A percentile compares a stretch with the other conserved stretches of the same genome.
These are phyloP conservation scores for Jaltomata sinuosa DNA, from an alignment of 257 asterid species.

Conservation along the genomic window DNA sequence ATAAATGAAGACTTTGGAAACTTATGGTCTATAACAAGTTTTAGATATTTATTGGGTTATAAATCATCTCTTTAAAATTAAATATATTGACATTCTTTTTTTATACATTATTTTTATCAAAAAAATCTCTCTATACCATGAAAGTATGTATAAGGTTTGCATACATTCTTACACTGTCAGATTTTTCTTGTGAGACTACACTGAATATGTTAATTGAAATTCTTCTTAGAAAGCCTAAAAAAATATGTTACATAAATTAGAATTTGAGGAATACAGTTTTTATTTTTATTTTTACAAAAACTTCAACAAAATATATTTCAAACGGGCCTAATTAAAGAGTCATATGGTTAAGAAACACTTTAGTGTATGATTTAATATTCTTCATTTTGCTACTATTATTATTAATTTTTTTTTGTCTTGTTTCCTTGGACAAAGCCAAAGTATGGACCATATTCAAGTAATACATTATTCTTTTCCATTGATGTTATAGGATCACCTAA, in stretches of 20 bases:
- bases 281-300: too few relatives aligned
- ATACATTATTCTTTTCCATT: background rate
- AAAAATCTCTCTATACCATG: too few relatives aligned
- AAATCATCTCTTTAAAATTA: background rate
- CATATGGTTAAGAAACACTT: background rate
- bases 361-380: background rate
- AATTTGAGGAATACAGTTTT: too few relatives aligned
- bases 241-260: too few relatives aligned
- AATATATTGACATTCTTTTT: background rate
- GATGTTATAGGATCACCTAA: background rate
- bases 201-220: too few relatives aligned
- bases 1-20: background rate
- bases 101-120: too few relatives aligned
- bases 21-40: background rate
- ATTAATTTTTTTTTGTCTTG: background rate
- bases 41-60: background rate
- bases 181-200: too few relatives aligned
- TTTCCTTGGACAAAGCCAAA: background rate
- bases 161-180: too few relatives aligned
- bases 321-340: background rate
- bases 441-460: background rate
- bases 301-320: background rate
- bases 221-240: background rate
- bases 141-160: too few relatives aligned
- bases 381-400: background rate